Conservation (phyloP, 108 stramenopile genomes). For the Schizochytrium sp. region DNA sequence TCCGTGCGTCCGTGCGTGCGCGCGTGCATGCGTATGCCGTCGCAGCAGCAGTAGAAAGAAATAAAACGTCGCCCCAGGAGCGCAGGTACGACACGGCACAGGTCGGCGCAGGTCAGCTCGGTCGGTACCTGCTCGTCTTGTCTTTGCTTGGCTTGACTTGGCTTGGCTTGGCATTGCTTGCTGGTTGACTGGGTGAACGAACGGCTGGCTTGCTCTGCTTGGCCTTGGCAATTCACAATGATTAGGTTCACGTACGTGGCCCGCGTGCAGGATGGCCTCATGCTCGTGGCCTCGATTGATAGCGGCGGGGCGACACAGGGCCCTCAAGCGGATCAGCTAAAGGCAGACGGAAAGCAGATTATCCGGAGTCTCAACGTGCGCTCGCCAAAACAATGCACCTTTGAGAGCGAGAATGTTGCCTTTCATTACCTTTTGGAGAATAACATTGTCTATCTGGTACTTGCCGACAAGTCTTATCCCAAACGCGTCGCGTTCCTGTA, state of each 20-base stretch:
- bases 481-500: constrained; percentile 89
- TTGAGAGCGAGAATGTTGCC: constrained; percentile 36
- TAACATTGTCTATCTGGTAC: constrained; percentile 60
- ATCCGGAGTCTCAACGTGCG: constrained; percentile 39
- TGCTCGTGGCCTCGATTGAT: constrained; percentile 39
- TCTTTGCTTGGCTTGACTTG: too few relatives aligned
- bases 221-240: background rate
- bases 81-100: too few relatives aligned
- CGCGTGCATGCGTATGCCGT: too few relatives aligned
- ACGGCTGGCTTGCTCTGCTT: background rate
- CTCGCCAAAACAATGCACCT: constrained; percentile 41
- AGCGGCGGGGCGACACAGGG: constrained; percentile 20
- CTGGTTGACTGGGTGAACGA: background rate
- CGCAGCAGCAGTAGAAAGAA: too few relatives aligned
- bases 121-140: too few relatives aligned
- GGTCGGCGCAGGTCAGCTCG: too few relatives aligned
- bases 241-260: constrained; percentile 21
- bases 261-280: constrained; percentile 31
- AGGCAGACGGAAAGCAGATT: constrained; percentile 48
- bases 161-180: background rate
- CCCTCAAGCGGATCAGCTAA: constrained; percentile 27
- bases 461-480: constrained; percentile 77
- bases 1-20: too few relatives aligned
- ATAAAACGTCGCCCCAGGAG: too few relatives aligned
- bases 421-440: constrained; percentile 81